These are phyloP conservation scores for Pseudotsuga menziesii DNA, from an alignment of 75 land plant genomes.

Conservation along the genomic window DNA sequence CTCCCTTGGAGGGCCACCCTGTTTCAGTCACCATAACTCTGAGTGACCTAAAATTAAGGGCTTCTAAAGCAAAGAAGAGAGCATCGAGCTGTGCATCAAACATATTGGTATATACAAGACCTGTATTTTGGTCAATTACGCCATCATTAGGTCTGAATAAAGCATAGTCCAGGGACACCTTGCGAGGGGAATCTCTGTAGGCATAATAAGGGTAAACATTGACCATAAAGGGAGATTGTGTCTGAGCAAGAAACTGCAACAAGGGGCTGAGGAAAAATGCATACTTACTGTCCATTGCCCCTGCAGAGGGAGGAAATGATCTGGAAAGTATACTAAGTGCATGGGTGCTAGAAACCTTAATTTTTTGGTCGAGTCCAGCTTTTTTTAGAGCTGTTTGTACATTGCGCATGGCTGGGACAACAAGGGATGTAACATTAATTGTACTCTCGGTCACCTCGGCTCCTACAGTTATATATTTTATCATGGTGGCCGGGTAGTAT, in stretches of 20 bases:
- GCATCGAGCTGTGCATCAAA: slow-evolving; percentile 75
- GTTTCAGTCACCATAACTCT: slow-evolving; percentile 73
- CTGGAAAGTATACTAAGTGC: slow-evolving; percentile 39
- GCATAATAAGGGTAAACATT: slow-evolving; percentile 85
- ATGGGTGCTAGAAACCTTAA: slow-evolving; percentile 60
- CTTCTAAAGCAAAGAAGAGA: slow-evolving; percentile 45
- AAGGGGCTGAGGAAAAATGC: slow-evolving; percentile 21
- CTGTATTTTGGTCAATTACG: slow-evolving; percentile 26
- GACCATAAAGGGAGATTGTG: slow-evolving; percentile 51
- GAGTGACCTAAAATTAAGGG: slow-evolving; percentile 51
- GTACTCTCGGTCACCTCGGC: slow-evolving; percentile 63
- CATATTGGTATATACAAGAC: slow-evolving; percentile 57
- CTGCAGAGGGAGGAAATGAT: slow-evolving; percentile 73
- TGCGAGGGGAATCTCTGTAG: slow-evolving; percentile 39
- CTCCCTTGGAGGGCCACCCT: slow-evolving; percentile 68
- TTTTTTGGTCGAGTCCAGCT: slow-evolving; percentile 27
- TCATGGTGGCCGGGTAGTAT: slow-evolving; percentile 56
- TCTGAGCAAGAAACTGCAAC: slow-evolving; percentile 51
- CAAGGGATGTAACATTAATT: slow-evolving; percentile 21
- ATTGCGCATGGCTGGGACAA: slow-evolving; percentile 68
- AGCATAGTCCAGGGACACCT: slow-evolving; percentile 49
- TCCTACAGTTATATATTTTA: slow-evolving; percentile 55
- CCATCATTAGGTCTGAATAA: slow-evolving; percentile 56
- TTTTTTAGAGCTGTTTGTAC: slow-evolving; percentile 34
- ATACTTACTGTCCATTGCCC: slow-evolving; percentile 38